Evolutionary conservation across 768 basidiomycete species (phyloP), one percentile per base, ranked within the genome.

Genomic region (Lyophyllum atratum): DNA sequence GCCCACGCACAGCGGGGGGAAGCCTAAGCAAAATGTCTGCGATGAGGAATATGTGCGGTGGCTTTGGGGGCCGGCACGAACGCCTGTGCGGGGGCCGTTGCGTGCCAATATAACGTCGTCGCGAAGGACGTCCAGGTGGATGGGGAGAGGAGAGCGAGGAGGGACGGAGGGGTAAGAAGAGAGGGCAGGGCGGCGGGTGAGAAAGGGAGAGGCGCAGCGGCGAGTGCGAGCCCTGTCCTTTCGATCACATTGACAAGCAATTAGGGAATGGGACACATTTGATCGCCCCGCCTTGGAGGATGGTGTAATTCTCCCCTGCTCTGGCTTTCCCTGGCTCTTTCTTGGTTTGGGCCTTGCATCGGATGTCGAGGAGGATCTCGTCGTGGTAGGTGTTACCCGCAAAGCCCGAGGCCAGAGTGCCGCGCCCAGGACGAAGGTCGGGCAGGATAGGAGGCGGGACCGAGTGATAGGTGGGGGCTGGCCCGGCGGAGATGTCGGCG

Each of bases 201-300:
- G n/a, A n/a, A n/a, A n/a, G 80, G 83, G 0, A 79, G 9, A 0
- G 87, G 84, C 5, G 83, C 74, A 3, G 91, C 83, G 6, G 92
- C 90, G 37, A 97, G 69, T 1, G 92, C 89, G 70, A 89, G 98
- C 8, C 91, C 93, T 10, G 85, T 62, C 95, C 95, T 98, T 72
- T 98, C 96, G 54, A 89, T 56, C 96, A n/a, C 96, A 98, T 69
- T 98, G 88, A 93, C 19, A 93, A 74, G 74, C 98, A 98, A 70
- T 97, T 94, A 9, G 96, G 96, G 74, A 87, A 96, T 6, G 93
- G 92, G 64, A 98, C 76, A 66, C 83, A 87, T 42, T 70, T 64
- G 77, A 90, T 97, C 17, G 95, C 74, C 21, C 84, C 80, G 0
- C 90, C 92, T 49, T 87, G 81, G 0, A 96, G 94, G 57, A 95